These are phyloP conservation scores for Fusarium torulosum DNA, from an alignment of 2,329 filamentous ascomycete species.

Conservation along the genomic window DNA sequence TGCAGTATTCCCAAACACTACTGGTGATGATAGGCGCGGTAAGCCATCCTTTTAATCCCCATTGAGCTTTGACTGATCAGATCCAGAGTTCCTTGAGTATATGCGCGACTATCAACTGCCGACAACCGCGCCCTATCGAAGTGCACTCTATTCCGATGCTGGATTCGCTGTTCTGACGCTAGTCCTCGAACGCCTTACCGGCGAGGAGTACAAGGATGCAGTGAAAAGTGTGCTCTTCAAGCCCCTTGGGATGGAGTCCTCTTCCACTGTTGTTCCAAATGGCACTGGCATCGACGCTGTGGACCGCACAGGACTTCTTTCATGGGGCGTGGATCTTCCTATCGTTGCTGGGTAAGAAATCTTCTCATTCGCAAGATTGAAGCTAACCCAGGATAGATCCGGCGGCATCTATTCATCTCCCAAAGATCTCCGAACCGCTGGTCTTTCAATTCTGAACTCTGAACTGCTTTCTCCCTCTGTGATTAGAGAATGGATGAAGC, in stretches of 20 bases:
- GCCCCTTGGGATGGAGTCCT: conserved; percentile 28
- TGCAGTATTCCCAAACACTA: fast-evolving
- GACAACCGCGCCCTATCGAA: conserved; percentile 22
- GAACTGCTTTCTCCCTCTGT: conserved; percentile 20
- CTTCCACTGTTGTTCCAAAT: conserved; percentile 3
- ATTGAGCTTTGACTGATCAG: neutral
- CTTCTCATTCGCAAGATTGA: neutral
- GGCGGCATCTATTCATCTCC: conserved; percentile 32
- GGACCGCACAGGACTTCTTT: neutral
- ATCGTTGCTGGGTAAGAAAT: conserved; percentile 39
- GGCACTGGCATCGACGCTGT: conserved; percentile 31
- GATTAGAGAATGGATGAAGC: conserved; percentile 41
- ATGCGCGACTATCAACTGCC: conserved; percentile 35
- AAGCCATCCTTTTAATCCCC: fast-evolving
- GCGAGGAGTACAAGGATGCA: conserved; percentile 26
- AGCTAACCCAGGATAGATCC: conserved; percentile 4
- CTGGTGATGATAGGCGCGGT: neutral
- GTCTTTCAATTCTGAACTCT: conserved; percentile 41
- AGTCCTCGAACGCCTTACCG: conserved; percentile 33
- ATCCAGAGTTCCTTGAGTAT: conserved; percentile 3
- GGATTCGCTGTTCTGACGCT: conserved; percentile 32
- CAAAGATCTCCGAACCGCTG: conserved; percentile 29
- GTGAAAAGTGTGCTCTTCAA: conserved; percentile 8
- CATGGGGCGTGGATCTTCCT: conserved; percentile 35
- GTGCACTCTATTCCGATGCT: conserved; percentile 41